Evolutionary conservation across 352 stramenopile genomes (phyloP).

Genomic region (Phytophthora sp.): DNA sequence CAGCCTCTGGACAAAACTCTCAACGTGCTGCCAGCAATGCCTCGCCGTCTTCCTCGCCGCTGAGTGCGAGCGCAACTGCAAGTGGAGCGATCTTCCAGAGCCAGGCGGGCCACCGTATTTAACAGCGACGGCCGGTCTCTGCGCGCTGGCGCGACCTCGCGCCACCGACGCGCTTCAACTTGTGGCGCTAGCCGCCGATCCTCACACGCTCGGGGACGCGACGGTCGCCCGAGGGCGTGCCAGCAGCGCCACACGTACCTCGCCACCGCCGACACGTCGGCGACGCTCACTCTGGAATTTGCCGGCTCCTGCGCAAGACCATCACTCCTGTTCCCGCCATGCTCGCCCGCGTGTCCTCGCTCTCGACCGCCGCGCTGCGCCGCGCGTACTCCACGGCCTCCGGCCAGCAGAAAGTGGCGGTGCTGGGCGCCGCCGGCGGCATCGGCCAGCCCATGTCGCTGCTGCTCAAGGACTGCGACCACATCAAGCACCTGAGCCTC

Average conservation of each 20-base stretch:
- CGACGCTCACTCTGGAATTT: conserved; percentile 23
- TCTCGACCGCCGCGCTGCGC: conserved; percentile 30
- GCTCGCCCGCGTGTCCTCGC: conserved; percentile 20
- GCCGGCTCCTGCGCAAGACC: conserved; percentile 16
- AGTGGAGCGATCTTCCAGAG: conserved; percentile 15
- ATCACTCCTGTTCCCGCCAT: conserved; percentile 11
- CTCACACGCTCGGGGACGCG: neutral
- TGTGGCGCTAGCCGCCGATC: conserved; percentile 7
- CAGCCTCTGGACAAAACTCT: too few relatives aligned
- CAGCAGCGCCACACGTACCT: conserved; percentile 19
- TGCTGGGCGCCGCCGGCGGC: conserved; percentile 95
- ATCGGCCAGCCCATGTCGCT: conserved; percentile 99
- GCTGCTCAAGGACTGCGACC: conserved; percentile 96
- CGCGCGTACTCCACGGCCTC: conserved; percentile 63
- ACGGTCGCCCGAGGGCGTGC: conserved; percentile 12
- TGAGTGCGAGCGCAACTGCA: conserved; percentile 9
- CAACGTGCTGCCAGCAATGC: too few relatives aligned
- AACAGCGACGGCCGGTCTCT: conserved; percentile 1
- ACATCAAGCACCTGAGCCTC: conserved; percentile 96
- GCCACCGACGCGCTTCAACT: conserved; percentile 11
- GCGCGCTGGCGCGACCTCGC: conserved; percentile 2
- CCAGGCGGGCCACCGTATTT: conserved; percentile 2
- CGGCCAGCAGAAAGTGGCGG: conserved; percentile 81
- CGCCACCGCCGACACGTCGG: too few relatives aligned
- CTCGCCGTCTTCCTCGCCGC: too few relatives aligned